These are phyloP conservation scores for Medicago lupulina DNA, from an alignment of 306 rosid genomes.

Conservation along the genomic window DNA sequence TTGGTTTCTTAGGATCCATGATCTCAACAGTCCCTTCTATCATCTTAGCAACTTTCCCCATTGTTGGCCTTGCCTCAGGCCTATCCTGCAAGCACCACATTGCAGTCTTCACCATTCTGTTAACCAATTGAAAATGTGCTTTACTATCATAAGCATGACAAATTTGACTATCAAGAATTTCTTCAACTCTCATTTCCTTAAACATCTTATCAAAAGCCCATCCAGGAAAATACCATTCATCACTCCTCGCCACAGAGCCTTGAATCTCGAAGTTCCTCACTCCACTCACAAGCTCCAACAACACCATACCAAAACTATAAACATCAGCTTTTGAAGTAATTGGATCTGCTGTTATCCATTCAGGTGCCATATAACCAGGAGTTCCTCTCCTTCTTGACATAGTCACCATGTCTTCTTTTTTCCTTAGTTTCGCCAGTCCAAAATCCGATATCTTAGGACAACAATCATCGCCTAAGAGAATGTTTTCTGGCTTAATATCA, in stretches of 20 bases:
- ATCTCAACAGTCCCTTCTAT: slow-evolving; percentile 92
- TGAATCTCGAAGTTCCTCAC: slow-evolving; percentile 59
- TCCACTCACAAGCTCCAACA: slow-evolving; percentile 83
- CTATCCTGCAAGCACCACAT: slow-evolving; percentile 94
- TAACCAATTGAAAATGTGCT: slow-evolving; percentile 65
- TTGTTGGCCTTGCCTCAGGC: slow-evolving; percentile 85
- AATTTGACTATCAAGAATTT: slow-evolving; percentile 71
- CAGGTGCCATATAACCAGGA: slow-evolving; percentile 95
- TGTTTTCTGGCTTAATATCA: slow-evolving; percentile 90
- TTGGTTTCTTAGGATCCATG: slow-evolving; percentile 73
- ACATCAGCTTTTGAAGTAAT: slow-evolving; percentile 91
- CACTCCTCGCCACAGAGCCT: slow-evolving; percentile 56
- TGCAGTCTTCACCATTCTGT: slow-evolving; percentile 88
- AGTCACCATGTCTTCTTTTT: slow-evolving; percentile 84
- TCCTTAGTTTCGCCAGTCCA: slow-evolving; percentile 74
- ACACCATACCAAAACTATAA: slow-evolving; percentile 87
- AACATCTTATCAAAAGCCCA: slow-evolving; percentile 93
- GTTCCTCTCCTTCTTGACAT: slow-evolving; percentile 84
- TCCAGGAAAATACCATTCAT: slow-evolving; percentile 80
- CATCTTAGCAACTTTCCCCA: slow-evolving; percentile 99
- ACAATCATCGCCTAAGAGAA: slow-evolving; percentile 75
- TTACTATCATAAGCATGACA: slow-evolving; percentile 62
- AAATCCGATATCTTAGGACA: slow-evolving; percentile 96
- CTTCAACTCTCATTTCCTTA: slow-evolving; percentile 76
- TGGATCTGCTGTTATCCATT: slow-evolving; percentile 72